Evolutionary conservation across 176 grass and related monocot genomes (phyloP).

Genomic region (Zizania latifolia): DNA sequence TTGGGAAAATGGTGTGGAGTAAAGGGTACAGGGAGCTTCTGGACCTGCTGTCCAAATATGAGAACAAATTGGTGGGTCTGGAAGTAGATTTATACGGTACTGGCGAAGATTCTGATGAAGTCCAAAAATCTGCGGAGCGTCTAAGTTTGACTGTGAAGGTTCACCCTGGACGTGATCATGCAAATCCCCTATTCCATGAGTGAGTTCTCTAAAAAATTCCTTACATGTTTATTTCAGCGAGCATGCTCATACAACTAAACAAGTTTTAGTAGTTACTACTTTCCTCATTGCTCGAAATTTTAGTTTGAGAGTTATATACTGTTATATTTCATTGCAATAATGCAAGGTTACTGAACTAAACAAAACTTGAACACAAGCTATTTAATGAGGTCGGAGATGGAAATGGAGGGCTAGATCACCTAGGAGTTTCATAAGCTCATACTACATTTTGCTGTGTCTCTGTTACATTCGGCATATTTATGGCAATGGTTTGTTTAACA

Average conservation of each 20-base stretch:
- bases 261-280: neutral
- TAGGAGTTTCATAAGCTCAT: neutral
- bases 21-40: constrained; percentile 95
- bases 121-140: constrained; percentile 48
- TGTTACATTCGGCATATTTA: neutral
- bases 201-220: constrained; percentile 38
- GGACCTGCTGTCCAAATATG: constrained; percentile 68
- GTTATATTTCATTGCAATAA: neutral
- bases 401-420: neutral
- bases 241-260: neutral
- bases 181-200: constrained; percentile 83
- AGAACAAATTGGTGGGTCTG: constrained; percentile 58
- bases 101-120: constrained; percentile 82
- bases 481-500: constrained; percentile 10
- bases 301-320: neutral
- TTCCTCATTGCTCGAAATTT: neutral
- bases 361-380: neutral
- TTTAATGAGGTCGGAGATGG: neutral
- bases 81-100: constrained; percentile 86
- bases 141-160: constrained; percentile 68
- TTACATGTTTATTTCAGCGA: neutral
- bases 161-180: constrained; percentile 83
- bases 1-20: constrained; percentile 97
- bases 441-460: neutral
- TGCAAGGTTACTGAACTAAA: neutral